A percentile compares a stretch with the other conserved stretches of the same genome.
phyloP scores from a whole-genome alignment of 352 stramenopile species.

The Pythium rhizo-oryzae region DNA sequence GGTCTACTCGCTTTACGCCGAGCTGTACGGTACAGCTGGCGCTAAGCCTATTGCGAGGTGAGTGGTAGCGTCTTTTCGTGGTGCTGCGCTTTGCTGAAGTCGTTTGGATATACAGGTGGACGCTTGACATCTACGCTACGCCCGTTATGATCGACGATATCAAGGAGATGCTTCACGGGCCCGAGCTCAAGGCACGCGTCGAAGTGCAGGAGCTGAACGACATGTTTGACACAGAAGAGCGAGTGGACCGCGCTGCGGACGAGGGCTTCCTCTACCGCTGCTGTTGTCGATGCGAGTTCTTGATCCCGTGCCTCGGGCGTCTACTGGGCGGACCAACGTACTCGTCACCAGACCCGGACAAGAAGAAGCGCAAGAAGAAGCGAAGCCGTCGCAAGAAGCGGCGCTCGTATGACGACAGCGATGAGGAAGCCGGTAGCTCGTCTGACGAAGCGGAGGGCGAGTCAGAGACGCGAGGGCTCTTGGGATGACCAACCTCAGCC shows the following conservation, averaged over 20 bases:
- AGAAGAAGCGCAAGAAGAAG: conserved; percentile 27
- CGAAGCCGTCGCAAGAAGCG: conserved; percentile 26
- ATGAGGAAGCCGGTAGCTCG: conserved; percentile 27
- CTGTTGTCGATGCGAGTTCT: conserved; percentile 74
- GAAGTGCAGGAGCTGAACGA: conserved; percentile 70
- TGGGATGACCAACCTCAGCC: conserved; percentile 39
- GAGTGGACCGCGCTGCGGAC: conserved; percentile 24
- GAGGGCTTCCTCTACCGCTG: conserved; percentile 70
- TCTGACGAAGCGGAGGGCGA: conserved; percentile 34
- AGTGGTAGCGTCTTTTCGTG: neutral
- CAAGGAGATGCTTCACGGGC: conserved; percentile 66
- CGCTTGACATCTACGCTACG: conserved; percentile 76
- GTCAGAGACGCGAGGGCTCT: conserved; percentile 50
- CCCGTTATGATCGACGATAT: conserved; percentile 82
- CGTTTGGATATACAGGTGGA: conserved; percentile 39
- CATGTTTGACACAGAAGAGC: conserved; percentile 43
- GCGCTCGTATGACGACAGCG: conserved; percentile 47
- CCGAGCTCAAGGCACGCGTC: conserved; percentile 62
- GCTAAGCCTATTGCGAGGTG: conserved; percentile 64
- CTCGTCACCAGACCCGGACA: conserved; percentile 36
- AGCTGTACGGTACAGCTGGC: conserved; percentile 70
- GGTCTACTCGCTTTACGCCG: conserved; percentile 75
- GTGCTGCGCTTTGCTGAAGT: neutral
- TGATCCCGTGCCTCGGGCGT: conserved; percentile 71
- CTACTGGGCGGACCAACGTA: conserved; percentile 75